A percentile compares a stretch with the other conserved stretches of the same genome.
phyloP scores from a whole-genome alignment of 768 basidiomycete genomes.

The Mycena pura region DNA sequence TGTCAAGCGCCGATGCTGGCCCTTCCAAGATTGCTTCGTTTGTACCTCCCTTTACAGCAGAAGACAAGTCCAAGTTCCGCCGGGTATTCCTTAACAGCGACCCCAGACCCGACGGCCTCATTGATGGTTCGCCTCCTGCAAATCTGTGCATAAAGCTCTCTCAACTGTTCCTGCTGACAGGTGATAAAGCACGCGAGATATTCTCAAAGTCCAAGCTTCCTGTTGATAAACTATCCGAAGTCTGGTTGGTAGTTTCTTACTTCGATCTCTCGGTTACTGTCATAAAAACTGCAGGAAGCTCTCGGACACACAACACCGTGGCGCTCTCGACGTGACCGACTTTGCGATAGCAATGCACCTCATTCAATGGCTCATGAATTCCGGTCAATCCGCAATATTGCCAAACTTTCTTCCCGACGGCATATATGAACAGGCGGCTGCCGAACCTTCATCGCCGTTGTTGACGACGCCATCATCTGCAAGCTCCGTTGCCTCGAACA shows the following conservation, averaged over 20 bases:
- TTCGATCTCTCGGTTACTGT: not conserved
- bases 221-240: slow-evolving; percentile 53
- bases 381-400: slow-evolving; percentile 41
- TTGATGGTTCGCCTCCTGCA: slow-evolving; percentile 48
- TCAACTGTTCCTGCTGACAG: slow-evolving; percentile 25
- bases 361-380: slow-evolving; percentile 60
- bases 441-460: slow-evolving; percentile 11
- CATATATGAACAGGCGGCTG: slow-evolving; percentile 53
- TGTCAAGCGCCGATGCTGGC: slow-evolving; percentile 15
- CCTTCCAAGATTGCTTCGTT: slow-evolving; percentile 19
- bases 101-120: slow-evolving; percentile 48
- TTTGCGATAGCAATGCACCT: slow-evolving; percentile 68
- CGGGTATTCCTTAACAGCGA: slow-evolving; percentile 52
- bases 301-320: slow-evolving; percentile 59
- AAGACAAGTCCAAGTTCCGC: slow-evolving; percentile 59
- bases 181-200: slow-evolving; percentile 57
- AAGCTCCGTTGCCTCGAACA: not conserved
- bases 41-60: slow-evolving; percentile 47
- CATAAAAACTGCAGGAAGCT: slow-evolving; percentile 48
- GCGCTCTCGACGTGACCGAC: slow-evolving; percentile 59
- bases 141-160: not conserved
- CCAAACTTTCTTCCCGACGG: slow-evolving; percentile 50
- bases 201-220: slow-evolving; percentile 60
- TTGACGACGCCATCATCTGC: slow-evolving; percentile 1
- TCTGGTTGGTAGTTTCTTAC: slow-evolving; percentile 45